phyloP scores from a whole-genome alignment of 192 early-diverging fungal genomes.

The Oehlia diaphana region DNA sequence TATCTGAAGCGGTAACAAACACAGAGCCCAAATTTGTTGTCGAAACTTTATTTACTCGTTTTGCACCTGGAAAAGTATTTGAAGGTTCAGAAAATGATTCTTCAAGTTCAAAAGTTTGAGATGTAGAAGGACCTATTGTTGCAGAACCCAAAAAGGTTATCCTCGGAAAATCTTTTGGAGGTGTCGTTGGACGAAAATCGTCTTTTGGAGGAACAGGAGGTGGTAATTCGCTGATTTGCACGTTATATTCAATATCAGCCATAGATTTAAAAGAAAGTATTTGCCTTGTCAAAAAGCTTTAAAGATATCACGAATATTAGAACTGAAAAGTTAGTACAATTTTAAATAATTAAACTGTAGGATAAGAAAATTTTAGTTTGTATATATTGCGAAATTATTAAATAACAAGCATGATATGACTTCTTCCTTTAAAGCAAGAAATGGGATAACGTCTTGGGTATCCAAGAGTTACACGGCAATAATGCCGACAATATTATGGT shows the following conservation, averaged over 20 bases:
- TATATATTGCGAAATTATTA: neutral
- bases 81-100: neutral
- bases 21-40: neutral
- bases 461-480: neutral
- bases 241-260: neutral
- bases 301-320: neutral
- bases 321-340: neutral
- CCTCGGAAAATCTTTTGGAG: constrained; percentile 12
- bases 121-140: neutral
- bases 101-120: neutral
- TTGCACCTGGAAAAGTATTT: constrained; percentile 13
- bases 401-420: neutral
- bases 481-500: neutral
- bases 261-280: neutral
- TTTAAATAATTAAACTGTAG: neutral
- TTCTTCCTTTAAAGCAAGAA: neutral
- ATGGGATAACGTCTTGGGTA: neutral
- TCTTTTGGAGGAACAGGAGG: constrained; percentile 18
- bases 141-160: neutral
- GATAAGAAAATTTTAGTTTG: neutral
- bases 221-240: neutral
- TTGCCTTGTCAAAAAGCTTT: neutral
- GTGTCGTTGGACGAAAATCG: neutral
- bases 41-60: neutral
- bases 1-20: neutral